These are phyloP conservation scores for Leptographium radiaticola DNA, from an alignment of 2,329 filamentous ascomycete species.

Conservation along the genomic window DNA sequence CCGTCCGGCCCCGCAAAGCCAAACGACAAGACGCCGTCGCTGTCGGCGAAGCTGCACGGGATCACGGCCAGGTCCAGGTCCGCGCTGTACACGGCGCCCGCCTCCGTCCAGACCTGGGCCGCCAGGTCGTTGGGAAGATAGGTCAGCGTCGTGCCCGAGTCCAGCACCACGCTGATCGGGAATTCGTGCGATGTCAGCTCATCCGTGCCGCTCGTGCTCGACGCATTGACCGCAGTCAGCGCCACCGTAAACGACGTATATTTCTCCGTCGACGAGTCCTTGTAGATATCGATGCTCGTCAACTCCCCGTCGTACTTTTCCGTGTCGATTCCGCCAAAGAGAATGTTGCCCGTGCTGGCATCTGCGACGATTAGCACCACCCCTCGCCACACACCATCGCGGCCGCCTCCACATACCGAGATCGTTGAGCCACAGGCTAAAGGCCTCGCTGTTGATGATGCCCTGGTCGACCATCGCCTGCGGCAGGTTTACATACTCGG, in stretches of 20 bases:
- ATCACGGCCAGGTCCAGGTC: slow-evolving; percentile 28
- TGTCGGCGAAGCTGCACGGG: slow-evolving; percentile 33
- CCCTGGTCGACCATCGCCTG: slow-evolving; percentile 49
- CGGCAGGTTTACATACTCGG: slow-evolving; percentile 45
- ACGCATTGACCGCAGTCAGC: slow-evolving; percentile 32
- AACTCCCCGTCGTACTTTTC: slow-evolving; percentile 57
- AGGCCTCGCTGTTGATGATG: slow-evolving; percentile 52
- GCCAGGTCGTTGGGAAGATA: slow-evolving; percentile 54
- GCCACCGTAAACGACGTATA: slow-evolving; percentile 35
- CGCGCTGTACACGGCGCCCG: slow-evolving; percentile 33
- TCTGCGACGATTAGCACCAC: slow-evolving; percentile 15
- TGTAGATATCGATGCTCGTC: slow-evolving; percentile 45
- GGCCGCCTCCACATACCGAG: slow-evolving; percentile 17
- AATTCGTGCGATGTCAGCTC: slow-evolving; percentile 26
- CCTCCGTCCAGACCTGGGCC: slow-evolving; percentile 37
- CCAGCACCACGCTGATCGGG: slow-evolving; percentile 51
- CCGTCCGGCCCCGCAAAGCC: slow-evolving; percentile 35
- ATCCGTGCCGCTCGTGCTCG: slow-evolving; percentile 36
- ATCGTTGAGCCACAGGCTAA: slow-evolving; percentile 57
- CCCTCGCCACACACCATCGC: background rate
- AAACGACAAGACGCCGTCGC: slow-evolving; percentile 38
- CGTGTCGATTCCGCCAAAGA: slow-evolving; percentile 73
- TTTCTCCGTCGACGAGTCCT: slow-evolving; percentile 21
- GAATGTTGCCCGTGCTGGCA: slow-evolving; percentile 53
- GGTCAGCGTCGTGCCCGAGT: slow-evolving; percentile 62